Evolutionary conservation across 192 early-diverging fungal genomes (phyloP), one percentile per base, ranked within the genome.

Genomic region (Coemansia sp.): DNA sequence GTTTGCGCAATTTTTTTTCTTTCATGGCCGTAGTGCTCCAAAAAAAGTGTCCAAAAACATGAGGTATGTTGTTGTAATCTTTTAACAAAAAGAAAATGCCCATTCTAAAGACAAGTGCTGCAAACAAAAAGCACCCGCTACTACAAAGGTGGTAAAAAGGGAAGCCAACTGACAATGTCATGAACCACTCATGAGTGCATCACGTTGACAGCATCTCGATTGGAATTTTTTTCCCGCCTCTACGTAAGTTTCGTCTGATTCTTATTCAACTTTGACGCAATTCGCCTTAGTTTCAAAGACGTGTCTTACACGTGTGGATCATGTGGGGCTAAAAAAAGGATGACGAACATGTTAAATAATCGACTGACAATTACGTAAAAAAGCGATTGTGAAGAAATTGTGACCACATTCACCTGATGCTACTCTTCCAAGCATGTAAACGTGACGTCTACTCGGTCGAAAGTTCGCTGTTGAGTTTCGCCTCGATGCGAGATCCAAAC

Each of bases 401-500:
- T 51, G 47, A 51, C 20, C 20, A 51, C 47, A 51, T 51, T 20
- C 47, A 20, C 47, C 47, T 24, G 47, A 22, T 51, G 8, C 6
- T 49, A 27, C 27, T 1, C 27, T 13, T 43, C 8, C 36, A 38
- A 38, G 4, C 36, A 7, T 46, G 44, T 18, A 46, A 18, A 6
- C 18, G n/a, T 38, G 36, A 1, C 36, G 36, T 8, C 6, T 38
- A 38, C 8, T 38, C 36, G 36, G 36, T 7, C 36, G 36, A 38
- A 8, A 38, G 36, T 7, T 38, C 8, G 36, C 6, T 38, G 6
- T 38, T 38, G 36, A 38, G 36, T 6, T 9, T 38, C 8, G 5
- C 36, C 36, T 89, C 88, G 13, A 88, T 66, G 44, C 88, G 88
- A 4, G 77, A 31, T 60, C 88, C 88, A 78, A 85, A 88, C 57